A percentile compares a stretch with the other conserved stretches of the same genome.
These are phyloP conservation scores for Polyporus tsugae DNA, from an alignment of 1,284 basidiomycete species.

Conservation along the genomic window DNA sequence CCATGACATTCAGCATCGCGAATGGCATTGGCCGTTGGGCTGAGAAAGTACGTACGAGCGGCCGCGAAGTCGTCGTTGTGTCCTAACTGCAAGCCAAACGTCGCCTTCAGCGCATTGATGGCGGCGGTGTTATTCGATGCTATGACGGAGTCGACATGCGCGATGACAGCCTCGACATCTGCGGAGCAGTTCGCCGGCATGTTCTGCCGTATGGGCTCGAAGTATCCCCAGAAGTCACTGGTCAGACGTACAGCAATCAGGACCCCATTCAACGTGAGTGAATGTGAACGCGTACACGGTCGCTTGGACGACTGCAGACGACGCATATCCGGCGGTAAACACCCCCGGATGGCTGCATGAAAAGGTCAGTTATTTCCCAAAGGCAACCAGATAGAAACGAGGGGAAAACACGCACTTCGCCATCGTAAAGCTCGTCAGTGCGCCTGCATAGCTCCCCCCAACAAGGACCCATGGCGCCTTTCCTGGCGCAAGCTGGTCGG, in stretches of 20 bases:
- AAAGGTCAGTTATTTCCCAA: not conserved
- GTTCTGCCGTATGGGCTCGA: conserved; percentile 68
- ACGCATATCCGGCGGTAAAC: conserved; percentile 75
- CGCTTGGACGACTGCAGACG: conserved; percentile 76
- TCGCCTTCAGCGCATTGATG: conserved; percentile 58
- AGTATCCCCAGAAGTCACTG: conserved; percentile 74
- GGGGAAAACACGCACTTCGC: conserved; percentile 57
- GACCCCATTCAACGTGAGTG: not conserved
- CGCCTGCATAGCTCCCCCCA: conserved; percentile 77
- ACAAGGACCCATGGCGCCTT: conserved; percentile 74
- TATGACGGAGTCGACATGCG: conserved; percentile 66
- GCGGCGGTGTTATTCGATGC: conserved; percentile 49
- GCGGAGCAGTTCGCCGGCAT: conserved; percentile 79
- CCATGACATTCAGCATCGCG: not conserved
- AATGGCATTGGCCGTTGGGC: not conserved
- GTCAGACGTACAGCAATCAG: not conserved
- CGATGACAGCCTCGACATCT: conserved; percentile 68
- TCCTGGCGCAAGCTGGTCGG: conserved; percentile 61
- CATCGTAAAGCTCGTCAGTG: conserved; percentile 76
- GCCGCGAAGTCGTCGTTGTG: conserved; percentile 73
- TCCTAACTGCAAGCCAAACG: conserved; percentile 64
- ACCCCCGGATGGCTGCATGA: conserved; percentile 60
- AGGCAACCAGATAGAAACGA: not conserved
- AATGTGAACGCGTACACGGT: conserved; percentile 54
- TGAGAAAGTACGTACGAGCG: conserved; percentile 46